Conservation (phyloP, 2,329 filamentous ascomycete species). For the Alternaria triticimaculans region DNA sequence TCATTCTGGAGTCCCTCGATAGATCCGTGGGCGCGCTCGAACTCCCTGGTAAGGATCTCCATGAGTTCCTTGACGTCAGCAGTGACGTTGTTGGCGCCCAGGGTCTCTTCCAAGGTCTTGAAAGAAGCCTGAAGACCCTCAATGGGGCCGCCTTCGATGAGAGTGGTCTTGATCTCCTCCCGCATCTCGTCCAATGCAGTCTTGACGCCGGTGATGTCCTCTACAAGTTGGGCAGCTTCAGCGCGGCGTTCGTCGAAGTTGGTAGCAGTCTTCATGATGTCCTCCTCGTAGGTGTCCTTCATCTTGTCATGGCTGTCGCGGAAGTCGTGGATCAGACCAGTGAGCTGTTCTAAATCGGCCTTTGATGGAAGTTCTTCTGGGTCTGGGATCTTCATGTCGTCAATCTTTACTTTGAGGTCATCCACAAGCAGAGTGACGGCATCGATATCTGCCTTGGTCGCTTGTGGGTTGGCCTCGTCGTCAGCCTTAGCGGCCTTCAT, state of each 20-base stretch:
- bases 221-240: conserved; percentile 79
- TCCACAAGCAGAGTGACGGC: conserved; percentile 78
- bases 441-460: conserved; percentile 83
- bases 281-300: conserved; percentile 74
- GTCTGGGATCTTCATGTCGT: conserved; percentile 74
- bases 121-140: conserved; percentile 63
- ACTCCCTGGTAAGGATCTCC: conserved; percentile 80
- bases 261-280: conserved; percentile 76
- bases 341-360: conserved; percentile 74
- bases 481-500: conserved; percentile 57
- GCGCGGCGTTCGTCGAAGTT: conserved; percentile 83
- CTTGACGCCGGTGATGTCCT: conserved; percentile 81
- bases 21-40: conserved; percentile 83
- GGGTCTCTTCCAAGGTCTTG: conserved; percentile 73
- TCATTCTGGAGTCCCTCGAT: conserved; percentile 83
- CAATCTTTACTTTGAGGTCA: conserved; percentile 82
- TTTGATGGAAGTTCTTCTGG: conserved; percentile 75
- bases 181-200: conserved; percentile 78
- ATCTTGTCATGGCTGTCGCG: conserved; percentile 69
- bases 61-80: conserved; percentile 66
- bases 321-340: conserved; percentile 58
- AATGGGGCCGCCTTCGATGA: conserved; percentile 76
- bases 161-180: conserved; percentile 74
- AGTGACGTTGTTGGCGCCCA: conserved; percentile 57
- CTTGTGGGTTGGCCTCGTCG: conserved; percentile 62